These are phyloP conservation scores for Vicia sativa DNA, from an alignment of 306 rosid species.

Conservation along the genomic window DNA sequence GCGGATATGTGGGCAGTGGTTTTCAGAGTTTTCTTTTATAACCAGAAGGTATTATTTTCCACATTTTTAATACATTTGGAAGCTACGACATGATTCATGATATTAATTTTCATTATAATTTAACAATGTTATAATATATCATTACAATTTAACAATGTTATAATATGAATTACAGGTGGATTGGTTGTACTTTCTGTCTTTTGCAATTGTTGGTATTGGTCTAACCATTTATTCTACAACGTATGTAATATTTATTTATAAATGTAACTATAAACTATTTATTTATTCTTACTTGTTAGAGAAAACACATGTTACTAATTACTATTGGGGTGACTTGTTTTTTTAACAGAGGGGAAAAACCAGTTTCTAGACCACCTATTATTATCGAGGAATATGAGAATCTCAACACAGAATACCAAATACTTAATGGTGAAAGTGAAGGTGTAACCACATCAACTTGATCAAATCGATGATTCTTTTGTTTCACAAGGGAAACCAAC, in stretches of 20 bases:
- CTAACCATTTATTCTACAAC: constrained; percentile 56
- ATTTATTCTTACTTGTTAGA: not conserved
- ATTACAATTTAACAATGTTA: not conserved
- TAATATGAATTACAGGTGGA: constrained; percentile 48
- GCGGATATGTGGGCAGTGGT: constrained; percentile 48
- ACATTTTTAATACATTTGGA: not conserved
- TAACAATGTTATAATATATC: no score
- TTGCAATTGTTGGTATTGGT: constrained; percentile 50
- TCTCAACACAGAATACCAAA: constrained; percentile 41
- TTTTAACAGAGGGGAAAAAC: constrained; percentile 48
- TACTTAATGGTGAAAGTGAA: constrained; percentile 43
- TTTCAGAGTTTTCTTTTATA: constrained; percentile 34
- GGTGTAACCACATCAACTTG: constrained; percentile 11
- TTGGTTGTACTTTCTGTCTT: constrained; percentile 67
- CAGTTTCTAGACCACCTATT: constrained; percentile 28
- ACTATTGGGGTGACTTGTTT: not conserved
- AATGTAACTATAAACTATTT: not conserved
- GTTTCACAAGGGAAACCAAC: constrained; percentile 25
- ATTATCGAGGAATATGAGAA: constrained; percentile 36
- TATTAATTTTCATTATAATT: no score
- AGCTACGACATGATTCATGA: not conserved
- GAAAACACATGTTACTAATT: not conserved
- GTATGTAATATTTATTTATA: constrained; percentile 40
- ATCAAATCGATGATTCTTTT: constrained; percentile 25
- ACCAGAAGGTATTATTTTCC: constrained; percentile 40